Conservation (phyloP, 192 early-diverging fungal genomes). For the Backusella luteola region DNA sequence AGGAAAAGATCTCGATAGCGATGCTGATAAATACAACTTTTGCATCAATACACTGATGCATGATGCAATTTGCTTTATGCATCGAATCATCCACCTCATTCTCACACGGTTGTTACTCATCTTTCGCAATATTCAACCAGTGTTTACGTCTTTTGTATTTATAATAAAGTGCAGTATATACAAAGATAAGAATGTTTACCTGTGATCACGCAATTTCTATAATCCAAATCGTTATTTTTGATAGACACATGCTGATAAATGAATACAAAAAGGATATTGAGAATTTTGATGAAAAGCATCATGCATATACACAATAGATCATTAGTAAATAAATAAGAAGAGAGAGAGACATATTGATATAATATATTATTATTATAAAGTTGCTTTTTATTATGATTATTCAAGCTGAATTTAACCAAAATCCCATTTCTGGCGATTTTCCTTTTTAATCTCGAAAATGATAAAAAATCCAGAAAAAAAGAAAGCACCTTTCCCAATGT, state of each 20-base stretch:
- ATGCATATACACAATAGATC: too few species aligned
- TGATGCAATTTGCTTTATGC: constrained; percentile 1
- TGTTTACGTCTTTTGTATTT: background rate
- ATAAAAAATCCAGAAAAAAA: background rate
- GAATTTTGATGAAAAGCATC: background rate
- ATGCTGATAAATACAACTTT: background rate
- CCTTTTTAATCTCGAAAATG: background rate
- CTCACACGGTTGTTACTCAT: background rate
- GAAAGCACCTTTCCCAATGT: background rate
- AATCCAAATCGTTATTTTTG: background rate
- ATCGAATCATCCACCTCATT: background rate
- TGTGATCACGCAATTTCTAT: constrained; percentile 4
- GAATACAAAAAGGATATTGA: background rate
- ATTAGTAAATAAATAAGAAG: too few species aligned
- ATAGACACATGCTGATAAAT: background rate
- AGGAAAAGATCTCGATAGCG: background rate
- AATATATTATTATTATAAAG: too few species aligned
- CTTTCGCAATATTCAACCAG: background rate
- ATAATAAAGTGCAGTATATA: background rate
- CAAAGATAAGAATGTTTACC: background rate
- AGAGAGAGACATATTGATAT: background rate
- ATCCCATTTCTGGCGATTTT: background rate
- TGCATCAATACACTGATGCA: background rate
- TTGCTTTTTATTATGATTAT: too few species aligned
- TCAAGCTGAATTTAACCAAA: background rate